Base-by-base conservation (phyloP, 306 rosid genomes). In the Hippophae gyantsensis region DNA sequence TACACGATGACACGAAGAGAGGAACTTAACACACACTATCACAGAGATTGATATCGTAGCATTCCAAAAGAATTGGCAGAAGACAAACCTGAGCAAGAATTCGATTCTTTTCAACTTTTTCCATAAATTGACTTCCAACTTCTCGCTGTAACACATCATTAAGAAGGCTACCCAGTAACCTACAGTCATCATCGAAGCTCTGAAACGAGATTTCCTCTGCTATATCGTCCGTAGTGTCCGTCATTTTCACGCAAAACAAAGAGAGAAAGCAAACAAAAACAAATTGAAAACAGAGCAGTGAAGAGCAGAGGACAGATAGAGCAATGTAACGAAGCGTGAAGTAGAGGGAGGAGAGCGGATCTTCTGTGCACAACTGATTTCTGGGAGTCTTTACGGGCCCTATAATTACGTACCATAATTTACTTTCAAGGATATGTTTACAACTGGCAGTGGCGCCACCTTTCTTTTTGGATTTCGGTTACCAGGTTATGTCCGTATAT, bases 201-300 rank as follows among this genome's bases (percentile, higher is more conserved):
- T 90, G 95, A 60, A 90, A 90, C 18, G 94, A 87, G 64, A 90
- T 87, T 74, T 90, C 97, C 75, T 87, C 95, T 0, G 95, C 95
- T 46, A 90, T 82, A 45, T 90, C 97, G 40, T 90, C 97, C 3
- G 94, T 90, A 10, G 87, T 87, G 74, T 90, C 97, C 54, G 97
- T 81, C 97, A 90, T 90, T 69, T 70, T 48, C 10, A 32, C 48
- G 54, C 43, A 48, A 40, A 38, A 9, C 6, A 10, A 14, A 7
- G 13, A 18, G 7, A 42, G 8, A 43, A 11, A 25, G 50, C 54
- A 54, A 49, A n/a, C 38, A 14, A 43, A 14, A 8, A 32, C 6
- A 41, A 54, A 49, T 11, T 4, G 12, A 43, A 14, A 8, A 32
- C 7, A 41, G 8, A 43, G 63, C 18, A 6, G 51, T 42, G 27